Evolutionary conservation across 148 eudicot genomes (phyloP).

Genomic region (Vaccinium myrtillus): DNA sequence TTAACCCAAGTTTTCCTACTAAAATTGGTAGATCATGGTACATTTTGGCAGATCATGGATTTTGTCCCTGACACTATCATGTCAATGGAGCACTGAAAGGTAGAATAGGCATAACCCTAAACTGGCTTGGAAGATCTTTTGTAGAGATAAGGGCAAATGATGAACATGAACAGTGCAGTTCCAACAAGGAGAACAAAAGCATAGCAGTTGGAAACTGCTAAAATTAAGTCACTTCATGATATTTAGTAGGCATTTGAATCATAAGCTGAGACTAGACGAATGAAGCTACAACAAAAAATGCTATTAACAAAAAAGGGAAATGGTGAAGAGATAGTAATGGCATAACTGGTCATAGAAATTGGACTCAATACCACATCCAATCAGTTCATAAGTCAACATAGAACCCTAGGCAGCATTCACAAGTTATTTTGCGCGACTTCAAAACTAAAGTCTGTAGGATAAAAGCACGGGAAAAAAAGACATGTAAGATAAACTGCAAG

Average conservation of each 20-base stretch:
- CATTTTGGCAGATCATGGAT: neutral
- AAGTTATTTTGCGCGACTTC: neutral
- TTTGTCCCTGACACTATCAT: neutral
- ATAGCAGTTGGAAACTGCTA: too few relatives aligned
- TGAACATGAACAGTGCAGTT: neutral
- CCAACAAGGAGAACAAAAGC: neutral
- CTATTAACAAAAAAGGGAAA: neutral
- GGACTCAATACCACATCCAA: neutral
- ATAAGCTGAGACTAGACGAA: neutral
- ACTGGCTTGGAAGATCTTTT: neutral
- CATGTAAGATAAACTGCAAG: neutral
- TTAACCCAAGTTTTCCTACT: neutral
- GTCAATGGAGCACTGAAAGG: neutral
- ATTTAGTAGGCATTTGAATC: neutral
- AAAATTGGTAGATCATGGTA: too few relatives aligned
- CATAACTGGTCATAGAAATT: neutral
- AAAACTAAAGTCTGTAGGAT: neutral
- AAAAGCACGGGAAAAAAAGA: neutral
- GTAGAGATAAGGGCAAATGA: neutral
- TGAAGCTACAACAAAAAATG: neutral
- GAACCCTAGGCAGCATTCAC: neutral
- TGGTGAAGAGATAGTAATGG: neutral
- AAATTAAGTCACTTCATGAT: too few relatives aligned
- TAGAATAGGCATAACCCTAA: neutral
- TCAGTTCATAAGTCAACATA: neutral